Base-by-base conservation (phyloP, 805 yeast species). In the Hyphopichia homilentoma region DNA sequence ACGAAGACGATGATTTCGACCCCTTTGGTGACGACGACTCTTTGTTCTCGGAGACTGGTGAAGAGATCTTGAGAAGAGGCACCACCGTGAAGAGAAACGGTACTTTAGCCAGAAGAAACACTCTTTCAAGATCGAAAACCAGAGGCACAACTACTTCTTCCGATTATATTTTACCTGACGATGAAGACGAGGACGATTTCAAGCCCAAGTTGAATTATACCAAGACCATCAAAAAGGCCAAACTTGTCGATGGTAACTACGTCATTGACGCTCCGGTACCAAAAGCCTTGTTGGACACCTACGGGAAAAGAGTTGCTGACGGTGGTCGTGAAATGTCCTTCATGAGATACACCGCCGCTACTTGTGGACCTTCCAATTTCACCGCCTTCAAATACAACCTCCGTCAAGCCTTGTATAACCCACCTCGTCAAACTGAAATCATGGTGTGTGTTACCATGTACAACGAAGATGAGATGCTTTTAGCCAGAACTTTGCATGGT, bases 321-420 rank as follows among this genome's bases (percentile, higher is more conserved):
- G 44, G 56, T 12, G 64, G 65, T 54, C 61, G 68, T 53, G 89
- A 54, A 84, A 90, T 65, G 83, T 82, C 69, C 21, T 86, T 81
- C 48, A 81, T 90, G 90, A 74, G 97, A 55, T 90, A 89, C 59
- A 86, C 93, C 36, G 97, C 96, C 0, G 88, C 85, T 14, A 90
- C 97, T 1, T 83, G 95, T 55, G 94, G 90, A 41, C 97, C 97
- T 0, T 68, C 76, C 7, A 77, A 81, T 34, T 85, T 84, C 50
- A 62, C 58, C 13, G 44, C 46, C 7, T 73, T 73, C 41, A 75
- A 78, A 45, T 93, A 85, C 63, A 79, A 82, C n/a, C 66, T 90
- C 20, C 74, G 98, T 45, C 97, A 88, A 51, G 73, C 76, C 26
- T 78, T 85, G 47, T 90, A 86, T 53, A 62, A 71, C 25, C 80